These are phyloP conservation scores for Penicillium sp. DNA, from an alignment of 2,329 filamentous ascomycete genomes.

Conservation along the genomic window DNA sequence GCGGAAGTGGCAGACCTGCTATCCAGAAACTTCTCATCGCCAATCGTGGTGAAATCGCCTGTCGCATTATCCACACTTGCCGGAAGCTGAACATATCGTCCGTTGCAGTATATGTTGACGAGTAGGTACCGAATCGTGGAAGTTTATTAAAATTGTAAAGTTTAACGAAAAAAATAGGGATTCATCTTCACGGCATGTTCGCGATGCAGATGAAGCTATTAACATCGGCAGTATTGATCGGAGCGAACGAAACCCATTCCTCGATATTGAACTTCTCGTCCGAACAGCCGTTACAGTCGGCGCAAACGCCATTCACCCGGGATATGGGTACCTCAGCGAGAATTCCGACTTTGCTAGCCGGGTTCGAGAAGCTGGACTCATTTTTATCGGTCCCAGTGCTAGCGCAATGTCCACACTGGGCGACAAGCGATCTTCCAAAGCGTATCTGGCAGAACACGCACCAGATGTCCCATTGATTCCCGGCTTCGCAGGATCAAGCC, in stretches of 20 bases:
- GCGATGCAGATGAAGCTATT: conserved; percentile 37
- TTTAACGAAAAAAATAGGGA: conserved; percentile 22
- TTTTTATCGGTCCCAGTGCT: conserved; percentile 36
- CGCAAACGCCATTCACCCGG: conserved; percentile 36
- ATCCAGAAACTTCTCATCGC: conserved; percentile 30
- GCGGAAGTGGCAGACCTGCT: conserved; percentile 15
- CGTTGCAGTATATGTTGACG: conserved; percentile 21
- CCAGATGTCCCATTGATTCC: conserved; percentile 34
- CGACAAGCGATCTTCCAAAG: conserved; percentile 13
- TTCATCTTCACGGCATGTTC: conserved; percentile 31
- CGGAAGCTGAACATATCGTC: conserved; percentile 25
- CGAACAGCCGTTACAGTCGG: conserved; percentile 24
- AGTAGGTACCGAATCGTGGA: conserved; percentile 1
- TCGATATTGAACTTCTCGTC: conserved; percentile 34
- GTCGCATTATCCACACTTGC: conserved; percentile 30
- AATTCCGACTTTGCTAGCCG: conserved; percentile 36
- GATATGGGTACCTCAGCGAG: conserved; percentile 41
- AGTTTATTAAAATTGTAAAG: background rate
- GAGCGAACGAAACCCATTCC: conserved; percentile 23
- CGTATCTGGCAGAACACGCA: conserved; percentile 25
- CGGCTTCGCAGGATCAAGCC: conserved; percentile 26
- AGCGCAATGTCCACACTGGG: conserved; percentile 36
- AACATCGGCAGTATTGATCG: conserved; percentile 26
- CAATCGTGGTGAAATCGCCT: conserved; percentile 35
- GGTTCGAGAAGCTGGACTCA: conserved; percentile 32